These are phyloP conservation scores for Mallotus japonicus DNA, from an alignment of 441 rosid genomes.

Conservation along the genomic window DNA sequence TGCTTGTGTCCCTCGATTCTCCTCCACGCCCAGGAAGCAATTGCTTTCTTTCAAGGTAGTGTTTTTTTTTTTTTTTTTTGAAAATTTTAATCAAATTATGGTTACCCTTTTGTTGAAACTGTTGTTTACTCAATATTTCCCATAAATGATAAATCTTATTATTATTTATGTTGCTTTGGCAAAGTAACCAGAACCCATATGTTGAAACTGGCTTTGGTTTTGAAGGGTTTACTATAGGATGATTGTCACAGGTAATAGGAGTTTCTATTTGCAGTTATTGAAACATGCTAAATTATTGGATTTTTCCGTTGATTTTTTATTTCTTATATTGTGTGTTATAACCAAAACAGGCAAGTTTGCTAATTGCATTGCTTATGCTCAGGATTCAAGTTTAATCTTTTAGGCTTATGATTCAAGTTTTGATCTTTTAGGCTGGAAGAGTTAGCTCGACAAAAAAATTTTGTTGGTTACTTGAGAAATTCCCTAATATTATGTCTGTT, in stretches of 20 bases:
- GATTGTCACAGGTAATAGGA: background rate
- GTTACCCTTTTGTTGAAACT: background rate
- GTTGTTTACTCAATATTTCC: background rate
- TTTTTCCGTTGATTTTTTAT: background rate
- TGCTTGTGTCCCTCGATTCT: constrained; percentile 30
- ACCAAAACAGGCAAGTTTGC: background rate
- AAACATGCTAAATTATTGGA: background rate
- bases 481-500: no score
- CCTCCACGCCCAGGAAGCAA: constrained; percentile 39
- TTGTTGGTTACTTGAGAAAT: no score
- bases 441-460: background rate
- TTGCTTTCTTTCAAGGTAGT: constrained; percentile 53
- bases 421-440: background rate
- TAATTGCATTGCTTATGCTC: no score
- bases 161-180: background rate
- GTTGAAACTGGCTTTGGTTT: background rate
- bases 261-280: background rate
- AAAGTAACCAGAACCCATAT: background rate
- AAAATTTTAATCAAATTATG: background rate
- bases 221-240: background rate
- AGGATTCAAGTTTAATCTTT: no score
- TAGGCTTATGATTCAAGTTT: background rate
- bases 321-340: background rate
- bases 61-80: background rate
- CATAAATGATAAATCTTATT: background rate